Base-by-base conservation (phyloP, 495 filamentous ascomycete species). In the Penicillium steckii region DNA sequence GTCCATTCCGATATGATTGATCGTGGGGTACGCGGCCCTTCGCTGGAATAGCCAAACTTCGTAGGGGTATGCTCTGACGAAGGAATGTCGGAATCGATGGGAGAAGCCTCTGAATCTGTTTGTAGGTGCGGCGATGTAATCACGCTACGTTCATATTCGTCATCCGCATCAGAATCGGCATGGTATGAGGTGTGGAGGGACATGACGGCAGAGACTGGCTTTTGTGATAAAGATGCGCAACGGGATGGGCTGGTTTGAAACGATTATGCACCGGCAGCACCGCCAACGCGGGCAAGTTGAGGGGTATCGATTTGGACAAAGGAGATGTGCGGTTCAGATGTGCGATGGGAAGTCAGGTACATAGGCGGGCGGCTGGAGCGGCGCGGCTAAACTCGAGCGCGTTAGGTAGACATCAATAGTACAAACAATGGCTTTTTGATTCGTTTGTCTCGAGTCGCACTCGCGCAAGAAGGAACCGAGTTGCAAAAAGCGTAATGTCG, bases 121-220 rank as follows among this genome's bases (percentile, higher is more conserved):
- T 78, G 86, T 43, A 89, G 77, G 27, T 70, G 73, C 22, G 90
- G 89, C 0, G 88, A 91, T 48, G 82, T 85, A 57, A 87, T 82
- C 24, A 90, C 77, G 59, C 86, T 89, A 56, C 89, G 80, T 73
- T 95, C 91, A 67, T 93, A 95, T 78, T 96, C 91, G 68, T 95
- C 91, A 68, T 96, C 91, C 64, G 90, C 91, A 65, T 96, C 91
- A 46, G 87, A 90, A 67, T 96, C 91, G 61, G 88, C 86, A 66
- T 85, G 55, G 18, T 48, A 83, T 13, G 71, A 73, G 22, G 80
- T 70, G 44, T 74, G 76, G 58, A 80, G 78, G 26, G 77, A 73
- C 76, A 80, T 80, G 56, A 26, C 53, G 55, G 18, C n/a, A 43
- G 17, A 32, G 18, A 15, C 41, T 9, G 21, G 5, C 27, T 22